Evolutionary conservation across 2,329 filamentous ascomycete species (phyloP), one percentile per base, ranked within the genome.

Genomic region (Tolypocladium paradoxum): DNA sequence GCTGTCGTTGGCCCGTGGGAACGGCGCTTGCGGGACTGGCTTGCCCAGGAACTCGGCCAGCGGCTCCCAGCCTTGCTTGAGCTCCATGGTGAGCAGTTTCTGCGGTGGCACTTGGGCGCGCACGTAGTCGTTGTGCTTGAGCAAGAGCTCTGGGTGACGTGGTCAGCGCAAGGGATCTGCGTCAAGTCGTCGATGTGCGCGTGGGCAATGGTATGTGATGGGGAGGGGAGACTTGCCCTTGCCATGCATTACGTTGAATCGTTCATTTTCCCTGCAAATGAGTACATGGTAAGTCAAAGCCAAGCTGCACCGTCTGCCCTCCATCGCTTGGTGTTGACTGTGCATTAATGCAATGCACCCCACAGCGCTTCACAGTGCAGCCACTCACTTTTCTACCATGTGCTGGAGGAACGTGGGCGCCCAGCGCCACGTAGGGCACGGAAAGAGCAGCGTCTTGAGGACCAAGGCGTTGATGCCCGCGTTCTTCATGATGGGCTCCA

Each of bases 61-160:
- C 22, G 63, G 63, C 24, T 52, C 57, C 64, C 64, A 66, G 16
- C 64, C 64, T 4, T 66, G 54, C 6, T 48, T 35, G 12, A 58
- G 45, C 29, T 55, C 37, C 55, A 57, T 56, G 16, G 43, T 51
- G 31, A 55, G 48, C 8, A 58, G 35, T n/a, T 31, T 43, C 9
- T 54, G 38, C 1, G 52, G 40, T 20, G 50, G 46, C 8, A 53
- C 47, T 16, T 18, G 6, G 2, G 40, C 9, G 14, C 29, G 45
- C n/a, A 56, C 53, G 29, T 33, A 52, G 20, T 50, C 48, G 33
- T 56, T 55, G 38, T 56, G 34, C 8, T n/a, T 7, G 12, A 16
- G 12, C 27, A 54, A 7, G 11, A 12, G 12, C 14, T 34, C 51
- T 52, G 22, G 6, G 33, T 16, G 8, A 40, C 16, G 14, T 22